phyloP scores from a whole-genome alignment of 805 yeast species.

The Kluyveromyces aestuarii region DNA sequence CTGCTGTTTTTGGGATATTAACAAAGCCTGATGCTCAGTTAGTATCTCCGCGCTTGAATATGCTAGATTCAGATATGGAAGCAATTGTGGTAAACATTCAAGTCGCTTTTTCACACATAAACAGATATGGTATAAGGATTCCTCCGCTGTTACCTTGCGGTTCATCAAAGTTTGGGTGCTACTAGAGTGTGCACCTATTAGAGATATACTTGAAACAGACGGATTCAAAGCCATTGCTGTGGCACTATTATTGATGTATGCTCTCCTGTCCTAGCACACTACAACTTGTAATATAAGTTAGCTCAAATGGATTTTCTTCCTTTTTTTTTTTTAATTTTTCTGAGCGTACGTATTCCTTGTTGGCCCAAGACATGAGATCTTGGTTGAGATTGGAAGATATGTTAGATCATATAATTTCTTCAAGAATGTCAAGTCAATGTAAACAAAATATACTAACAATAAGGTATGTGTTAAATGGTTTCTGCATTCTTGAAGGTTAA shows the following conservation, averaged over 20 bases:
- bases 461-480: too few relatives aligned
- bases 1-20: conserved; percentile 34
- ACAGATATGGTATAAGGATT: conserved; percentile 65
- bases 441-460: too few relatives aligned
- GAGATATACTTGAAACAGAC: conserved; percentile 9
- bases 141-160: conserved; percentile 49
- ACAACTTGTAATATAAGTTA: neutral
- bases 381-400: too few relatives aligned
- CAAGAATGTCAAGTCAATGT: too few relatives aligned
- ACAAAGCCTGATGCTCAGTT: conserved; percentile 62
- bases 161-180: conserved; percentile 44
- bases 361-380: too few relatives aligned
- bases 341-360: neutral
- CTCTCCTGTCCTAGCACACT: neutral
- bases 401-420: too few relatives aligned
- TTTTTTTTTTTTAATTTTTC: neutral
- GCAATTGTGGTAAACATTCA: conserved; percentile 54
- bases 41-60: conserved; percentile 55
- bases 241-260: neutral
- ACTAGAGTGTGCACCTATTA: conserved; percentile 12
- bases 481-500: too few relatives aligned
- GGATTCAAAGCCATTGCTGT: conserved; percentile 1
- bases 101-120: conserved; percentile 45
- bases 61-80: conserved; percentile 57
- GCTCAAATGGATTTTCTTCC: neutral